Base-by-base conservation (phyloP, 805 yeast species). In the Candida sithepensis region DNA sequence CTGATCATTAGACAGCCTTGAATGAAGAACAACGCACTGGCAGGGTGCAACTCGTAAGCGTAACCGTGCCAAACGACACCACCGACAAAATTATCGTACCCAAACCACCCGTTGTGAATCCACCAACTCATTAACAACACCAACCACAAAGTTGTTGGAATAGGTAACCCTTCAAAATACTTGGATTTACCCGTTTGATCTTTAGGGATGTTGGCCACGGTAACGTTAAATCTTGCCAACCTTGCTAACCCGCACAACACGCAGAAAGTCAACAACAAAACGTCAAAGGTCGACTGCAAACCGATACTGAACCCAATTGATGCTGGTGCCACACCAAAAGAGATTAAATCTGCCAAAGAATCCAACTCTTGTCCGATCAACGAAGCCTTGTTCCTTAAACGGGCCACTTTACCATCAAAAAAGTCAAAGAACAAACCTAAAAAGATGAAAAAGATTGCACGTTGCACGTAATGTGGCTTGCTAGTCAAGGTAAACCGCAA, bases 291-390 rank as follows among this genome's bases (percentile, higher is more conserved):
- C 4, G 96, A 73, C 60, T 88, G 88, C 64, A 91, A 81, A 4
- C 99, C 99, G 62, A 91, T 79, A 41, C 91, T 82, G 66, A 90
- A 94, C 3, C 96, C 99, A 65, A 88, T 84, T 14, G 89, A 76
- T 7, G 97, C 96, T 2, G 99, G 99, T 2, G 96, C 91, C 30
- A 92, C 96, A 52, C 97, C 96, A 65, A 94, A 94, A 12, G 96
- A 88, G 33, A 92, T 79, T 60, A 94, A 79, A 69, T 94, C 99
- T 20, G 99, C 99, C 58, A 94, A 77, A 1, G 97, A 91, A 65
- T 94, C 99, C 60, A 94, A 79, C 70, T 94, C 99, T 69, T 94
- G 98, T 51, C 99, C 99, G 87, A 94, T 88, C 46, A 94, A 75
- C 12, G 95, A 85, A 2, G 96, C 80, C 71, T 91, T 89, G 65